Evolutionary conservation across 495 filamentous ascomycete genomes (phyloP).

Genomic region (Lophium mytilinum): DNA sequence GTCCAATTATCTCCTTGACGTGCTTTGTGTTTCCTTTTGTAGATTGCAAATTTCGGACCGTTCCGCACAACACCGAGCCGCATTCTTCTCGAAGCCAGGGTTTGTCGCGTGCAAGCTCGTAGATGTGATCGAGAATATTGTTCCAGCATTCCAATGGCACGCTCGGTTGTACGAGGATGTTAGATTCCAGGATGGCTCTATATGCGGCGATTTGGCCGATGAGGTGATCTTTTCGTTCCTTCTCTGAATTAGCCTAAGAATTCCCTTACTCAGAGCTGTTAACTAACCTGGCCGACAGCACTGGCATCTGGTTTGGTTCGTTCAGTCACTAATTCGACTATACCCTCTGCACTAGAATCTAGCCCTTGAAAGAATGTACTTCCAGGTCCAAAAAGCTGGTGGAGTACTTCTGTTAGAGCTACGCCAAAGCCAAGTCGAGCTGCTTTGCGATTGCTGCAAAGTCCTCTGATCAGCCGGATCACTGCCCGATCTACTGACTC

Average conservation of each 20-base stretch:
- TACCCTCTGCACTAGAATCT: neutral
- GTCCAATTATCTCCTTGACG: constrained; percentile 53
- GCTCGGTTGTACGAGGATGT: constrained; percentile 54
- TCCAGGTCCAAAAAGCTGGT: constrained; percentile 45
- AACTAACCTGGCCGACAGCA: constrained; percentile 52
- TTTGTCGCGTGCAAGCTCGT: constrained; percentile 54
- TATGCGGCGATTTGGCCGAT: constrained; percentile 82
- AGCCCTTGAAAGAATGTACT: constrained; percentile 2
- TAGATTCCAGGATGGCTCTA: constrained; percentile 73
- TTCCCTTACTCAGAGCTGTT: neutral
- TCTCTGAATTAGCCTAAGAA: constrained; percentile 6
- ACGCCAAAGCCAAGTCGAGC: constrained; percentile 86
- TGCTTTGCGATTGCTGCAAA: constrained; percentile 84
- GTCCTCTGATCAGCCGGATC: constrained; percentile 68
- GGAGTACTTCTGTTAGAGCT: constrained; percentile 74
- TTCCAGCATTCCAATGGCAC: constrained; percentile 47
- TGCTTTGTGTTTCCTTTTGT: constrained; percentile 37
- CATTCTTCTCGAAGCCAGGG: constrained; percentile 85
- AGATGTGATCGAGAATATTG: constrained; percentile 51
- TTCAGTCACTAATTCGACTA: constrained; percentile 55
- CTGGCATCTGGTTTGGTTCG: constrained; percentile 58
- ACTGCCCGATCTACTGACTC: constrained; percentile 34
- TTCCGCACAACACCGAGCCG: constrained; percentile 55
- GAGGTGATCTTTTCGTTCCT: constrained; percentile 78
- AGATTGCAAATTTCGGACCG: constrained; percentile 34